Evolutionary conservation across 2,329 filamentous ascomycete genomes (phyloP), one percentile per base, ranked within the genome.

Genomic region (Fusarium sp.): DNA sequence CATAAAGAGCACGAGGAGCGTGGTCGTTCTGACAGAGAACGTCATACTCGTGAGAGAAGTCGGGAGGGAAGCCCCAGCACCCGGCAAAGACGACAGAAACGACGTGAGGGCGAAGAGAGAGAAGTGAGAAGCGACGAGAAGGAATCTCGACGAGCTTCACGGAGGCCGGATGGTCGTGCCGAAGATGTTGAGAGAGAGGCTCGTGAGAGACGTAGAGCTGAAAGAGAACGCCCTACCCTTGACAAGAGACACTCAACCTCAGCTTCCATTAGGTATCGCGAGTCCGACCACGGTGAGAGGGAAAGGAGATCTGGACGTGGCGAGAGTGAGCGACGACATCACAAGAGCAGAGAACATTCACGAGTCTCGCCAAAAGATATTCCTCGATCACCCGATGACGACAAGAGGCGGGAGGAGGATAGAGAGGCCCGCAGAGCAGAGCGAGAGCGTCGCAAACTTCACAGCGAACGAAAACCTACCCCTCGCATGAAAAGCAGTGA

Each of bases 211-310:
- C 59, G 59, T 4, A 61, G 59, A 1, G 45, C 57, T 23, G 30
- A 47, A 17, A 62, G 37, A 47, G 59, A 62, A 13, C 57, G 59
- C 8, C 57, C 57, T 23, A 46, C 35, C 1, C 59, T 62, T 7
- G 57, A 62, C 32, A 62, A 62, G 43, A n/a, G 59, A 47, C 58
- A 62, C n/a, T 48, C 57, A 7, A 62, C 57, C 1, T 62, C 59
- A 56, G 35, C 58, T 10, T 62, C 58, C 7, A 54, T 61, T 17
- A 45, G 56, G 7, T 56, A 54, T 53, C 58, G 58, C 4, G 48
- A 46, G 32, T n/a, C 48, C 5, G 52, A 56, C 11, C 4, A 23
- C 2, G 25, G 44, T 8, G 52, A 56, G 33, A 56, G 49, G 17
- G 52, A 56, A 15, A 56, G 45, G 20, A 49, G 52, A 25, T 27